Conservation (phyloP, 495 filamentous ascomycete species). For the Xylaria acuta region DNA sequence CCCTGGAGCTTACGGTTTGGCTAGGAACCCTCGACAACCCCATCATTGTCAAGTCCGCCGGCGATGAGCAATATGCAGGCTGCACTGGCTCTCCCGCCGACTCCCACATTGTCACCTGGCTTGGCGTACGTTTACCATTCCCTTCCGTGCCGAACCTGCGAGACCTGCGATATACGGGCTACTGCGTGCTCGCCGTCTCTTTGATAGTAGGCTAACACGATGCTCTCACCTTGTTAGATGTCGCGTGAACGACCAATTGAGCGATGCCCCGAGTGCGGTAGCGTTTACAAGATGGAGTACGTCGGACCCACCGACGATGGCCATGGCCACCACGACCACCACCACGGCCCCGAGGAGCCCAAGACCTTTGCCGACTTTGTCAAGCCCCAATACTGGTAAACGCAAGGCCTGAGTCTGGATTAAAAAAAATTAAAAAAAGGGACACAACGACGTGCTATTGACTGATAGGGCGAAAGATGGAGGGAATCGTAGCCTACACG, state of each 20-base stretch:
- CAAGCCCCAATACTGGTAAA: constrained; percentile 86
- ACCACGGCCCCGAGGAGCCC: constrained; percentile 73
- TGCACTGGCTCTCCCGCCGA: constrained; percentile 95
- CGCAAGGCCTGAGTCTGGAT: background rate
- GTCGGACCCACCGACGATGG: constrained; percentile 78
- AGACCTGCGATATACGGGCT: background rate
- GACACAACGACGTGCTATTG: background rate
- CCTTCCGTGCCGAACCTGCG: background rate
- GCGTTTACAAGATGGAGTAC: constrained; percentile 96
- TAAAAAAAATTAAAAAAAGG: background rate
- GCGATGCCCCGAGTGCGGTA: constrained; percentile 95
- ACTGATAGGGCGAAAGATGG: constrained; percentile 15
- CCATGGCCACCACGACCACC: constrained; percentile 59
- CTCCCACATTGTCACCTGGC: constrained; percentile 88
- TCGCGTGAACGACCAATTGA: constrained; percentile 88
- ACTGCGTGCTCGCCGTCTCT: background rate
- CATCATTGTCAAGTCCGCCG: constrained; percentile 84
- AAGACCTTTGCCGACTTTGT: constrained; percentile 95
- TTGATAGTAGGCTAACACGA: constrained; percentile 27
- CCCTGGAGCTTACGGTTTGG: constrained; percentile 26
- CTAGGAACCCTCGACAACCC: constrained; percentile 89
- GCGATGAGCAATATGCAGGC: constrained; percentile 95
- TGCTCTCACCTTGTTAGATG: constrained; percentile 57
- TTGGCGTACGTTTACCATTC: constrained; percentile 67
- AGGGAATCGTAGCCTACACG: constrained; percentile 9